These are phyloP conservation scores for Exophiala xenobiotica DNA, from an alignment of 2,329 filamentous ascomycete species.

Conservation along the genomic window DNA sequence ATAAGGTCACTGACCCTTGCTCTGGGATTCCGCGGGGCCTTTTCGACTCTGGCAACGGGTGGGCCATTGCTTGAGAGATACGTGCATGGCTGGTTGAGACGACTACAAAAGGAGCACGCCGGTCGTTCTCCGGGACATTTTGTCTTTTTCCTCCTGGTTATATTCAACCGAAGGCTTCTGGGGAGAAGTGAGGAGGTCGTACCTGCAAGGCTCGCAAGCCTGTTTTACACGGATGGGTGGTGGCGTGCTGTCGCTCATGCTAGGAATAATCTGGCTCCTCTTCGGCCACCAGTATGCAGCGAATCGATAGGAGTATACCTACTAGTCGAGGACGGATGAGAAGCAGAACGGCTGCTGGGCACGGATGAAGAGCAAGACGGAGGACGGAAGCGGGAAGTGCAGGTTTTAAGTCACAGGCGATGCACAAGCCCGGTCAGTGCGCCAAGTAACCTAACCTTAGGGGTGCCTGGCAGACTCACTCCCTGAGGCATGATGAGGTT, in stretches of 20 bases:
- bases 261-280: too few relatives aligned
- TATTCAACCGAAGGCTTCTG: not conserved
- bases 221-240: slow-evolving; percentile 36
- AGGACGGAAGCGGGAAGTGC: too few relatives aligned
- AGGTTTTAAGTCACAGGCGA: too few relatives aligned
- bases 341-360: too few relatives aligned
- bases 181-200: slow-evolving; percentile 6
- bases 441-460: too few relatives aligned
- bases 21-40: slow-evolving; percentile 21
- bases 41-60: slow-evolving; percentile 30
- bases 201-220: slow-evolving; percentile 47
- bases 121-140: slow-evolving; percentile 54
- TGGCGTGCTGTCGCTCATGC: slow-evolving; percentile 20
- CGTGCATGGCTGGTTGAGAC: slow-evolving; percentile 49
- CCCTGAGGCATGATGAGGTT: too few relatives aligned
- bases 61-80: slow-evolving; percentile 37
- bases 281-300: too few relatives aligned
- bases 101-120: slow-evolving; percentile 49
- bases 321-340: too few relatives aligned
- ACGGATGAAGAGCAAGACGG: too few relatives aligned
- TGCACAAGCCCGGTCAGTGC: too few relatives aligned
- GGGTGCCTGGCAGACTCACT: too few relatives aligned
- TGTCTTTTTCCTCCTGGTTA: slow-evolving; percentile 50
- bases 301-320: too few relatives aligned
- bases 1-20: not conserved